phyloP scores from a whole-genome alignment of 257 asterid species.

The Phtheirospermum japonicum region DNA sequence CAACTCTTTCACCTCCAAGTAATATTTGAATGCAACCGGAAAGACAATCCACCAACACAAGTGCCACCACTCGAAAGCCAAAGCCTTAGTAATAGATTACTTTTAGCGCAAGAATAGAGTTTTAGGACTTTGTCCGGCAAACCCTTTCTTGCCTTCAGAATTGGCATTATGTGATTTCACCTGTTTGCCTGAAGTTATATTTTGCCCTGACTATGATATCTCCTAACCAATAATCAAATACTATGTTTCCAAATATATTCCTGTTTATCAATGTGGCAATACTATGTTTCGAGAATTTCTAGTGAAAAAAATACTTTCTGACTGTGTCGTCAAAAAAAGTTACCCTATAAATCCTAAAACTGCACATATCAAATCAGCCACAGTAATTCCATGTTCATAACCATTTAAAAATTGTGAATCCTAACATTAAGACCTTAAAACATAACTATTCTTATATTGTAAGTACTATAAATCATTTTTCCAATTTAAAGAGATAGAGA shows the following conservation, averaged over 20 bases:
- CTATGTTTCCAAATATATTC: conserved; percentile 7
- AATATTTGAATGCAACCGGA: background rate
- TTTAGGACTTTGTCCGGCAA: background rate
- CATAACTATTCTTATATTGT: background rate
- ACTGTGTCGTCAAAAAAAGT: background rate
- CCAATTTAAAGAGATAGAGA: background rate
- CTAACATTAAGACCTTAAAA: background rate
- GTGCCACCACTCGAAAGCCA: background rate
- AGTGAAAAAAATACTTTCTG: background rate
- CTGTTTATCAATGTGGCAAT: background rate
- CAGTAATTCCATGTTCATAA: background rate
- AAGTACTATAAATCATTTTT: background rate
- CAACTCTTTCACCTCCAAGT: conserved; percentile 14
- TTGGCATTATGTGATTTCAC: conserved; percentile 1
- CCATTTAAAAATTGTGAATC: background rate
- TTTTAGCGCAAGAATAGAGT: conserved; percentile 5
- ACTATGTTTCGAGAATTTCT: background rate
- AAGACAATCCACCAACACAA: conserved; percentile 2
- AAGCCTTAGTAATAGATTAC: background rate
- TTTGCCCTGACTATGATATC: background rate
- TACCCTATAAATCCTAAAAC: background rate
- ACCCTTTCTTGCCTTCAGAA: background rate
- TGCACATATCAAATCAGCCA: conserved; percentile 5
- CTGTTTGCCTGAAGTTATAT: background rate
- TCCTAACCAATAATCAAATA: conserved; percentile 1